Base-by-base conservation (phyloP, 345 rosid genomes). In the Arabis hirsuta region DNA sequence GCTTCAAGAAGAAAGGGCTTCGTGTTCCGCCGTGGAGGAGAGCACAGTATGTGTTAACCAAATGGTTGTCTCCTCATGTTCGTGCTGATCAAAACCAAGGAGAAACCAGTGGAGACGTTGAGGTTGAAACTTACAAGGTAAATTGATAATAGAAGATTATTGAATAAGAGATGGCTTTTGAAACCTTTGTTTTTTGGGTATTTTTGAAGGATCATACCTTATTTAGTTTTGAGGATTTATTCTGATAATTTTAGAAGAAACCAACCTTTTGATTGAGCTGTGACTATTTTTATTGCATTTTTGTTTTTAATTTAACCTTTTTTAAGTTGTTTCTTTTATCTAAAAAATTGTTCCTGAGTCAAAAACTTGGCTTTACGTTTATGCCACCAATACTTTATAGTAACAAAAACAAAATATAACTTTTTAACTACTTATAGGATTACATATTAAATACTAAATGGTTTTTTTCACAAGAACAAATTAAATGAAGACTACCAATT, bases 11-110 rank as follows among this genome's bases (percentile, higher is more conserved):
- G 81, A 89, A 82, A 32, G 96, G 87, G 12, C 87, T 90, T 88
- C 86, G 54, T 26, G 12, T 89, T 61, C 92, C 97, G 22, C 94
- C 98, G 0, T 93, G 94, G 97, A 87, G 96, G 67, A 89, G 78
- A 78, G 78, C 82, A 1, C 85, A 85, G 46, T 87, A 83, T 73
- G 64, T 90, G 56, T 75, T 80, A 39, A 85, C 92, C 66, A 89
- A 90, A 54, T 92, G 98, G 98, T 76, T 85, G 12, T 73, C 89
- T 65, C 78, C 84, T 47, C 69, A 73, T 69, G 70, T 73, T 0
- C 81, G 86, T 68, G 27, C 62, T 36, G 22, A 24, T 12, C 56
- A 11, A 12, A 64, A 10, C 46, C 22, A 41, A 36, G 11, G 9
- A 45, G 65, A 27, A 46, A 29, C 54, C 50, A 32, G 1, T 55